phyloP scores from a whole-genome alignment of 352 stramenopile genomes.

The Phytophthora vignae region DNA sequence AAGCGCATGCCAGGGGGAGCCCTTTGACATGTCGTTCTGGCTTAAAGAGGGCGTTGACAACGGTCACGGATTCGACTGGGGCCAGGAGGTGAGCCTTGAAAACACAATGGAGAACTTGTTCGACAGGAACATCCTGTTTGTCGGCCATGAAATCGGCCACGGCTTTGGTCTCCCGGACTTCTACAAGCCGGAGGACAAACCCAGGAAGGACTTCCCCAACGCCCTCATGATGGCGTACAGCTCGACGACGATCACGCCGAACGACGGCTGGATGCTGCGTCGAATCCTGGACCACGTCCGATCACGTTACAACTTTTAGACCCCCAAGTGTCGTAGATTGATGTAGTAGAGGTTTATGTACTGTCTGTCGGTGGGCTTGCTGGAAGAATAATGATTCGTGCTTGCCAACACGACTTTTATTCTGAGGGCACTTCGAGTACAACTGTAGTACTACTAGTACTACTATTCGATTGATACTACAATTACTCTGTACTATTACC shows the following conservation, averaged over 20 bases:
- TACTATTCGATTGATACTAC: no score
- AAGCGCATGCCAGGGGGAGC: constrained; percentile 5
- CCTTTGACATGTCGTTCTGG: constrained; percentile 17
- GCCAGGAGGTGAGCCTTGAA: constrained; percentile 5
- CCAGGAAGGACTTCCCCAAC: not conserved
- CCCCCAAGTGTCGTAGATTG: no score
- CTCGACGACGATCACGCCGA: constrained; percentile 20
- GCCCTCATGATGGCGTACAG: constrained; percentile 5
- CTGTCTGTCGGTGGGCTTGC: no score
- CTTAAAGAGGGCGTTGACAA: constrained; percentile 13
- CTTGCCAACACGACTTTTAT: no score
- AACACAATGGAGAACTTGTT: not conserved
- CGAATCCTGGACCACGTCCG: constrained; percentile 23
- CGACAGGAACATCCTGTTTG: constrained; percentile 4
- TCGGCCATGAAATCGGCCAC: constrained; percentile 12
- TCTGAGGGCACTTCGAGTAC: no score
- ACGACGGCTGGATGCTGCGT: constrained; percentile 34
- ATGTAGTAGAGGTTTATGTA: no score
- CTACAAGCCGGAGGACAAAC: not conserved
- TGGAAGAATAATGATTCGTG: no score
- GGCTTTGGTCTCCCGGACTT: constrained; percentile 11
- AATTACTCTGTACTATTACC: no score
- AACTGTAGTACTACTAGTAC: no score
- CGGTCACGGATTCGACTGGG: constrained; percentile 8
- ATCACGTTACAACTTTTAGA: constrained; percentile 21